Base-by-base conservation (phyloP, 495 filamentous ascomycete species). In the Podospora tetraspora region DNA sequence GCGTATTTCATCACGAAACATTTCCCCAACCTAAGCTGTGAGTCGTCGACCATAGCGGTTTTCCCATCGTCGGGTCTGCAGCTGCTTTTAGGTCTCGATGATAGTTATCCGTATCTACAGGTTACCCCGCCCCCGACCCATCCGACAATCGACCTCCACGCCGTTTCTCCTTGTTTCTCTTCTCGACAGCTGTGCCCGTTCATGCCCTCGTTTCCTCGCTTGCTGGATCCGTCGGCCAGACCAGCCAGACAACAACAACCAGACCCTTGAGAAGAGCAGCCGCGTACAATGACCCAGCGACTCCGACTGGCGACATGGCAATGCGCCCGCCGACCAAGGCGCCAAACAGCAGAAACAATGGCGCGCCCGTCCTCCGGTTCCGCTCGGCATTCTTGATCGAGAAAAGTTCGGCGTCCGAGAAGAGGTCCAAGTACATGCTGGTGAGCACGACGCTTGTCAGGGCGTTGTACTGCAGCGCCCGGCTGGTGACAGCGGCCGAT, bases 361-460 rank as follows among this genome's bases (percentile, higher is more conserved):
- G 84, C 3, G 89, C 89, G 0, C 79, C 84, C 6, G 81, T 71
- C 57, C 89, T 79, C 24, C 87, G 81, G 71, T 89, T 87, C 63
- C 89, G 74, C 73, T 91, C 86, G 9, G 76, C 77, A 70, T 89
- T 86, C 5, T 77, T 72, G 29, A 80, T 58, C 1, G 79, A 76
- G 12, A 90, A 80, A 13, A 91, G 67, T 22, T 85, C 81, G 37
- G 80, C 80, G 64, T 90, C 86, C 9, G 86, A 88, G 73, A 90
- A 90, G 21, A 91, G 70, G 73, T 92, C 90, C 71, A 88, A 89
- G 76, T 90, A 91, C 62, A 88, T 84, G 69, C 87, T 90, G 22
- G 90, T 92, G 66, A 92, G 75, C 27, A 91, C 90, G 12, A 91
- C 89, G 72, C 86, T 89, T 0, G 88, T 89, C 13, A 92, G 73